These are phyloP conservation scores for Piper betle DNA, from an alignment of 164 flowering plant species.

Conservation along the genomic window DNA sequence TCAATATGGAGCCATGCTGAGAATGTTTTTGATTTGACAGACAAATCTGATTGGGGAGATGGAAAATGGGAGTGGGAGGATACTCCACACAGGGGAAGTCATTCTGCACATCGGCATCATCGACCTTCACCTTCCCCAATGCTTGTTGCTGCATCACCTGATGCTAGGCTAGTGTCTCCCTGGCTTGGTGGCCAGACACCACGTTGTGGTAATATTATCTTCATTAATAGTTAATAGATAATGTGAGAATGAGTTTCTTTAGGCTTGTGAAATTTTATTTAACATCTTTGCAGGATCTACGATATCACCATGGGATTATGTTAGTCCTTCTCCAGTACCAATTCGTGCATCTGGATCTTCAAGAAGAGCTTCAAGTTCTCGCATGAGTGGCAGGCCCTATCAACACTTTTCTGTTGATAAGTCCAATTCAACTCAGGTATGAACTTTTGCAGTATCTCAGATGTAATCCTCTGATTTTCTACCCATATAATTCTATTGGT, in stretches of 20 bases:
- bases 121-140: conserved; percentile 78
- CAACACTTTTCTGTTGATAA: conserved; percentile 23
- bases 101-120: conserved; percentile 29
- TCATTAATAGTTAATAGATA: no score
- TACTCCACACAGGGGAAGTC: conserved; percentile 54
- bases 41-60: conserved; percentile 84
- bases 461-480: no score
- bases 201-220: conserved; percentile 9
- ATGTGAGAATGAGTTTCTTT: neutral
- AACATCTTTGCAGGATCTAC: conserved; percentile 11
- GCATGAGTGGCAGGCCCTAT: conserved; percentile 36
- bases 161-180: conserved; percentile 85
- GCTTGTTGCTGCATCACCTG: conserved; percentile 84
- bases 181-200: conserved; percentile 74
- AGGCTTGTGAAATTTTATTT: neutral
- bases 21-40: conserved; percentile 13
- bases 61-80: conserved; percentile 92
- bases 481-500: no score
- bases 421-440: conserved; percentile 1
- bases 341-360: conserved; percentile 85
- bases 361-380: conserved; percentile 43
- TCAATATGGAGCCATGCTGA: no score
- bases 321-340: conserved; percentile 83
- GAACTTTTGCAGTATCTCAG: neutral
- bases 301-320: conserved; percentile 76